phyloP scores from a whole-genome alignment of 768 basidiomycete genomes.

The Russula sp. region DNA sequence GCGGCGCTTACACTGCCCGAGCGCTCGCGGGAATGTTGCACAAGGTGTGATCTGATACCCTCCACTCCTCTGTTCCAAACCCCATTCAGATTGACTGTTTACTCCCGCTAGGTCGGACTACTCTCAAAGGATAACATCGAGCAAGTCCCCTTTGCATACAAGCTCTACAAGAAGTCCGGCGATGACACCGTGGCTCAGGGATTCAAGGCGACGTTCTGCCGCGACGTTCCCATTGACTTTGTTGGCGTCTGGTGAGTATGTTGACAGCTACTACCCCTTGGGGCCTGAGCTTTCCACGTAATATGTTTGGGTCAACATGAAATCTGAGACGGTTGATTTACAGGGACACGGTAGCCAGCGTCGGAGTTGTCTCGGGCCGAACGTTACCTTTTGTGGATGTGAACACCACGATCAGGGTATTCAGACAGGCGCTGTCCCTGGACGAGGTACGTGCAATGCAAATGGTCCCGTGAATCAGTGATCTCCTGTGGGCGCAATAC shows the following conservation, averaged over 20 bases:
- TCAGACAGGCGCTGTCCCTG: slow-evolving; percentile 72
- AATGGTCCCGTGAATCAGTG: neutral
- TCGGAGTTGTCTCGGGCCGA: slow-evolving; percentile 55
- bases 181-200: slow-evolving; percentile 47
- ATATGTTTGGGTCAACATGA: neutral
- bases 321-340: neutral
- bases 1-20: slow-evolving; percentile 60
- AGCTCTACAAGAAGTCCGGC: slow-evolving; percentile 57
- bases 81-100: neutral
- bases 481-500: neutral
- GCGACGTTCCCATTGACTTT: slow-evolving; percentile 65
- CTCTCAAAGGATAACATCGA: slow-evolving; percentile 61
- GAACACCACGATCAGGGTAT: slow-evolving; percentile 58
- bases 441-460: slow-evolving; percentile 51
- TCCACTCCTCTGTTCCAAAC: neutral
- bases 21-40: slow-evolving; percentile 71
- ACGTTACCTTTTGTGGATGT: slow-evolving; percentile 62
- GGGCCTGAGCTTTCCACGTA: neutral
- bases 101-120: slow-evolving; percentile 38
- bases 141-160: slow-evolving; percentile 70
- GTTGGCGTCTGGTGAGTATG: slow-evolving; percentile 64
- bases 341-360: slow-evolving; percentile 78
- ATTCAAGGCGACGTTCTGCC: slow-evolving; percentile 70
- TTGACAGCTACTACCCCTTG: neutral
- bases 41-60: slow-evolving; percentile 40